Conservation (phyloP, 2,329 filamentous ascomycete genomes). For the Trichoderma breve region DNA sequence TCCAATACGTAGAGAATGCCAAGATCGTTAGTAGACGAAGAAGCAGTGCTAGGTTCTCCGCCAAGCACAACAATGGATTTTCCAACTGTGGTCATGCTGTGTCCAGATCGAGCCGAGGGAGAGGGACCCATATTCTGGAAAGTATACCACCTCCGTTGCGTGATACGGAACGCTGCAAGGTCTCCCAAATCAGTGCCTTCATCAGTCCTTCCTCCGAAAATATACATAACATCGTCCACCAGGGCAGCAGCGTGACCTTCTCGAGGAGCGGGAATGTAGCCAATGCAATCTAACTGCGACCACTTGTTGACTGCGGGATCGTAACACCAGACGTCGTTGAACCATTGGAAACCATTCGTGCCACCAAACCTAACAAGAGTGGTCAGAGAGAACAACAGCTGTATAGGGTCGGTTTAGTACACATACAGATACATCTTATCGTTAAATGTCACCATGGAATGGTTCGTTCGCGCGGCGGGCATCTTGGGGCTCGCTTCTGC, state of each 20-base stretch:
- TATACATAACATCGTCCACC: conserved; percentile 98
- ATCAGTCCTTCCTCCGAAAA: conserved; percentile 93
- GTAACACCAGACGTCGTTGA: conserved; percentile 98
- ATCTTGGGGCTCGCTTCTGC: conserved; percentile 56
- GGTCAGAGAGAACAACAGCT: conserved; percentile 20
- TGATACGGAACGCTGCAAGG: conserved; percentile 73
- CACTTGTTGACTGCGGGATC: conserved; percentile 80
- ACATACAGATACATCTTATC: conserved; percentile 91
- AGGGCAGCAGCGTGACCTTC: conserved; percentile 93
- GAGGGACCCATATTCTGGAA: conserved; percentile 99
- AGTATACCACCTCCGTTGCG: conserved; percentile 92
- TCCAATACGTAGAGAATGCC: conserved; percentile 89
- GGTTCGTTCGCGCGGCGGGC: conserved; percentile 90
- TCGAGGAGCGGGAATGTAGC: conserved; percentile 89
- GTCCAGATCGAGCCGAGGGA: conserved; percentile 87
- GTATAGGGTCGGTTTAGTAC: background rate
- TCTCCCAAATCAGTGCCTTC: conserved; percentile 91
- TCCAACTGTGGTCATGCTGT: conserved; percentile 94
- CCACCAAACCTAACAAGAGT: conserved; percentile 73
- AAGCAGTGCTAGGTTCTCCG: conserved; percentile 88
- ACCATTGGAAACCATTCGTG: conserved; percentile 94
- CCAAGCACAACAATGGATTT: conserved; percentile 91
- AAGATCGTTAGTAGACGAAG: conserved; percentile 77
- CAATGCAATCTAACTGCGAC: conserved; percentile 90
- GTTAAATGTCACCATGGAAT: conserved; percentile 85